Evolutionary conservation across 2,329 filamentous ascomycete species (phyloP).

Genomic region (Tolypocladium ophioglossoides): DNA sequence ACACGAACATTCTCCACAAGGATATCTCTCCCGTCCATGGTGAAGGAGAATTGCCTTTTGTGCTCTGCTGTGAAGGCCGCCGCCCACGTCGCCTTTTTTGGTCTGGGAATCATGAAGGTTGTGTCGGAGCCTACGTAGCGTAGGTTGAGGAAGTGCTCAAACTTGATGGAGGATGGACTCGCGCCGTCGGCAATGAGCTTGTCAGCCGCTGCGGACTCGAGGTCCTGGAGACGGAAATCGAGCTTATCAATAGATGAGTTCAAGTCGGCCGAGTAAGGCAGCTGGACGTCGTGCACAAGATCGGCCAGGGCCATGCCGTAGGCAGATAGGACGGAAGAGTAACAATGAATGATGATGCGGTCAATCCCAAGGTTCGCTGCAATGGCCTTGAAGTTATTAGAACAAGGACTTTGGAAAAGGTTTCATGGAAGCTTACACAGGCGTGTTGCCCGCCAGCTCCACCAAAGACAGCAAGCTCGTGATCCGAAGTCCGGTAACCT

Average conservation of each 20-base stretch:
- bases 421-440: too few relatives aligned
- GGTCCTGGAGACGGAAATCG: too few relatives aligned
- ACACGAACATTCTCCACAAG: constrained; percentile 32
- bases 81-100: constrained; percentile 17
- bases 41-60: constrained; percentile 65
- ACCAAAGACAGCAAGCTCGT: constrained; percentile 25
- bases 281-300: constrained; percentile 28
- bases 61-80: constrained; percentile 18
- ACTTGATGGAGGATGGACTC: constrained; percentile 17
- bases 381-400: constrained; percentile 18
- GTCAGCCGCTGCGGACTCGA: constrained; percentile 31
- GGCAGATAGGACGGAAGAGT: constrained; percentile 33
- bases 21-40: constrained; percentile 31
- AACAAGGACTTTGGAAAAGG: too few relatives aligned
- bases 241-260: constrained; percentile 51
- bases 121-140: constrained; percentile 84
- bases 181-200: constrained; percentile 56
- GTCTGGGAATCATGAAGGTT: constrained; percentile 79
- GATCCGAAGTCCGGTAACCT: constrained; percentile 22
- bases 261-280: constrained; percentile 47
- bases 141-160: constrained; percentile 60
- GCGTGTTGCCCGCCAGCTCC: constrained; percentile 33
- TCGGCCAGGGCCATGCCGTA: constrained; percentile 36
- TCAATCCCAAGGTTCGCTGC: constrained; percentile 30
- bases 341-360: constrained; percentile 30